These are phyloP conservation scores for Calycina herbarum DNA, from an alignment of 2,329 filamentous ascomycete genomes.

Conservation along the genomic window DNA sequence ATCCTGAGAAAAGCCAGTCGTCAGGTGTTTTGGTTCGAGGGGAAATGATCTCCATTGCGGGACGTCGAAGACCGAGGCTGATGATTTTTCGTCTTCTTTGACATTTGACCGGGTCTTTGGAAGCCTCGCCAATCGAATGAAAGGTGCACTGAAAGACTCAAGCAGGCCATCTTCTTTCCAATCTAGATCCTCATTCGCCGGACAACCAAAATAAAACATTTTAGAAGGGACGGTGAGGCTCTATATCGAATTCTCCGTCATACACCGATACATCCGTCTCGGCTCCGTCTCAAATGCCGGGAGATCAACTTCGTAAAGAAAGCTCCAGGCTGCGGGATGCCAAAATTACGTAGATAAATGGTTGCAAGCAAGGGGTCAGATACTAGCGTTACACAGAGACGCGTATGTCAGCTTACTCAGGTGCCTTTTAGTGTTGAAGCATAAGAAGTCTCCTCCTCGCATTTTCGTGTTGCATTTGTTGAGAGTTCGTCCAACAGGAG, in stretches of 20 bases:
- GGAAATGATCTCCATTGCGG: conserved; percentile 55
- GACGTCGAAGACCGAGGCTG: background rate
- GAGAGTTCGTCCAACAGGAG: background rate
- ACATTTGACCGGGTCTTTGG: background rate
- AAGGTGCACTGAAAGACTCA: conserved; percentile 44
- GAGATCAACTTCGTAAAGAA: background rate
- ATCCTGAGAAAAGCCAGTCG: conserved; percentile 52
- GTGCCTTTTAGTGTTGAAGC: background rate
- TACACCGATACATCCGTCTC: background rate
- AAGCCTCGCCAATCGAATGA: conserved; percentile 43
- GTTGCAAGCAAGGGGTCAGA: background rate
- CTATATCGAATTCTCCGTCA: background rate
- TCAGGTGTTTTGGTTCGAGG: conserved; percentile 46
- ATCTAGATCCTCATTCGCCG: conserved; percentile 41
- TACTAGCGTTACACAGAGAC: background rate
- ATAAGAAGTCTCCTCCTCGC: background rate
- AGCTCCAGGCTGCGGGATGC: no score
- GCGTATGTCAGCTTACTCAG: conserved; percentile 4
- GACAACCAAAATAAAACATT: background rate
- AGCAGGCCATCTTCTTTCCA: conserved; percentile 56
- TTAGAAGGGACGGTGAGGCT: background rate
- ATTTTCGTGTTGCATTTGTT: background rate
- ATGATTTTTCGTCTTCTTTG: background rate
- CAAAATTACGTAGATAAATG: background rate
- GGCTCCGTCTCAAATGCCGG: background rate